Base-by-base conservation (phyloP, 1,284 basidiomycete genomes). In the Macrocystidia cucumis region DNA sequence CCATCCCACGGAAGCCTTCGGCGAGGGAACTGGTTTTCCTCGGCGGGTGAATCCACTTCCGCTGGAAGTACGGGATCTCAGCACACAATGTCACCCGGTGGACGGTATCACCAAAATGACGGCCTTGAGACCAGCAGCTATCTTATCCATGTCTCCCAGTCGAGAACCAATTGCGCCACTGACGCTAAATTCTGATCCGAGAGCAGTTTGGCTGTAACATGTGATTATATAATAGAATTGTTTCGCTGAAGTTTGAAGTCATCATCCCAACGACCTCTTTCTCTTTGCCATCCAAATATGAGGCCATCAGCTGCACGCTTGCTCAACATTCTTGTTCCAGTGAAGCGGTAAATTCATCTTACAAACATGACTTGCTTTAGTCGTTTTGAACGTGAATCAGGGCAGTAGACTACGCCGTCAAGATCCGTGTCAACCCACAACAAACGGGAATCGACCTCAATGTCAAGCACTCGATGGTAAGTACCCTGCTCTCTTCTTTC, bases 381-480 rank as follows among this genome's bases (percentile, higher is more conserved):
- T 34, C 22, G 16, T 17, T 41, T 11, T 41, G 9, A 8, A 7
- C 20, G 7, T 29, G 21, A 9, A 23, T 17, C 49, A 86, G 83
- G 46, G 77, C 82, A 40, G 77, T 86, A 19, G 78, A 81, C 63
- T 95, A 88, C 69, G 81, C 85, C 3, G 85, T 89, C 62, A 96
- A 96, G 69, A 93, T 97, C 64, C 85, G 92, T 34, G 88, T 97
- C 35, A 92, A 91, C 56, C 75, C 88, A 5, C 80, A 86, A 47
- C 86, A 92, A 54, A 93, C 90, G 35, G 91, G 90, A 12, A 80
- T 97, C 31, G 92, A 97, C 69, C 82, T 85, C 35, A 91, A 84
- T 59, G 91, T 95, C 48, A 97, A 97, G 71, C 92, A 97, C 63
- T 93, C 90, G 1, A 96, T 97, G 91, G 92, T 91, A 48, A 49